Evolutionary conservation across 352 stramenopile species (phyloP), one percentile per base, ranked within the genome.

Genomic region (Elongisporangium senticosum): DNA sequence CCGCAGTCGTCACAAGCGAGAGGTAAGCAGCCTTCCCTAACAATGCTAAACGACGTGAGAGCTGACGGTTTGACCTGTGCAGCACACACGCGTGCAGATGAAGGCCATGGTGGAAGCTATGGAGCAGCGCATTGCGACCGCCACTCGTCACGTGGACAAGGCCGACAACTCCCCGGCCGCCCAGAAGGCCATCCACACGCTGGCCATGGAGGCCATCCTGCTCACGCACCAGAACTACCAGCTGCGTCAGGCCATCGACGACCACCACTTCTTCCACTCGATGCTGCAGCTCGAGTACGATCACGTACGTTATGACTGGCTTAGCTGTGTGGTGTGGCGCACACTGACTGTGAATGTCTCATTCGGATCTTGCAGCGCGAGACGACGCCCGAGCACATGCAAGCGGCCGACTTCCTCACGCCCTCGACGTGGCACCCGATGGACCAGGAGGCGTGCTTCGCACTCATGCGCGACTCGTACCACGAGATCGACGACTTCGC

Each of bases 241-340:
- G 24, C 63, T 85, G n/a, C 62, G 69, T 19, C 72, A 73, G 39
- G 68, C 68, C 3, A 67, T 85, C 22, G 73, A 85, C 51, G 71
- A 80, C 51, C 75, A 85, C 59, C 56, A 54, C 28, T 85, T 85
- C 57, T 85, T 85, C 59, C 75, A 85, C 61, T 79, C 68, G 19
- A 85, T 83, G 75, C 49, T 83, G 40, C 72, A 82, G 51, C 68
- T 85, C 54, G 75, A 85, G 59, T 83, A 75, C 53, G 71, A 83
- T n/a, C 68, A 82, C 53, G 74, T 83, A 80, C 66, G 74, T 49
- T 7, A 13, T 49, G 50, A 1, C 24, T 20, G 37, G 15, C 19
- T 51, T 28, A 6, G 33, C 33, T 43, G 33, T 10, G 33, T 43
- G 7, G 33, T 43, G 33, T 43, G 33, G 33, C 33, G 33, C 33